Percentiles rank a stretch among this genome's conserved stretches.
Conservation (phyloP, 1,284 basidiomycete genomes). For the Sporisorium scitamineum region DNA sequence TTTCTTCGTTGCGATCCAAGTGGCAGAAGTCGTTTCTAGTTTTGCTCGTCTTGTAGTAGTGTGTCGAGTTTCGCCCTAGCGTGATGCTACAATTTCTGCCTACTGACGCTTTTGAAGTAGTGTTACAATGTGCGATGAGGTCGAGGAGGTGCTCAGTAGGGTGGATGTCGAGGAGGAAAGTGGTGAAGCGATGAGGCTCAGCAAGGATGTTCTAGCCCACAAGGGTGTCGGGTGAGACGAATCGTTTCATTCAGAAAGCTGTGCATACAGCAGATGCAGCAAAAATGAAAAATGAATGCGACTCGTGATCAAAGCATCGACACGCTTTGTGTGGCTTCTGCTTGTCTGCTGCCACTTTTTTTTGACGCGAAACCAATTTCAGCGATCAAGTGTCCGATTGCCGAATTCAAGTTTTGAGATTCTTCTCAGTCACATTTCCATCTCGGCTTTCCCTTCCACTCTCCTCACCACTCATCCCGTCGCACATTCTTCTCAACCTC, state of each 20-base stretch:
- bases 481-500: neutral
- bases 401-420: slow-evolving; percentile 23
- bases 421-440: slow-evolving; percentile 10
- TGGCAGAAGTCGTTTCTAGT: neutral
- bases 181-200: neutral
- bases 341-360: slow-evolving; percentile 1
- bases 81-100: neutral
- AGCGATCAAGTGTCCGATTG: slow-evolving; percentile 14
- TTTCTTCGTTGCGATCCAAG: slow-evolving; percentile 1
- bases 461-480: neutral
- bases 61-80: neutral
- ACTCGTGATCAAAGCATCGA: slow-evolving; percentile 18
- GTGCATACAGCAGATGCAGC: too few species aligned
- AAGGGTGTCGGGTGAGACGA: slow-evolving; percentile 16
- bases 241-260: slow-evolving; percentile 12
- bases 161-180: slow-evolving; percentile 3
- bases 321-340: neutral
- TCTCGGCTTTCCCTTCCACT: neutral
- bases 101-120: neutral
- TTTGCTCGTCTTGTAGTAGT: neutral
- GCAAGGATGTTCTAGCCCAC: neutral
- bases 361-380: neutral
- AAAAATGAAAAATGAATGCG: slow-evolving; percentile 21
- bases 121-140: neutral
- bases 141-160: neutral